Conservation (phyloP, 352 stramenopile genomes). For the Blastocystis sp. region DNA sequence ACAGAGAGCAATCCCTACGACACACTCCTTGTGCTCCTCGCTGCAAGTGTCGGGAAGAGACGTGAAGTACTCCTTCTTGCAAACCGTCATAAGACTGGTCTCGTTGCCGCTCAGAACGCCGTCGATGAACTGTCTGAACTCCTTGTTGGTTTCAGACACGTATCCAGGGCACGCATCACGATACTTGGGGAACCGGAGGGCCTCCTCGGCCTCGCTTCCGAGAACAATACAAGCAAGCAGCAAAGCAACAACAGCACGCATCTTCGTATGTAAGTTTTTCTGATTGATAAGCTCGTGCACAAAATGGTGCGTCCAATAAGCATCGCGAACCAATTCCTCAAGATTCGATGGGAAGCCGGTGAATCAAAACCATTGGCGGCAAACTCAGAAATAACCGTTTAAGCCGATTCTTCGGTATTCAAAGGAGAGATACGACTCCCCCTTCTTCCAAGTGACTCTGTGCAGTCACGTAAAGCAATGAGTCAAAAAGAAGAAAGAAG, state of each 20-base stretch:
- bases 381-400: background rate
- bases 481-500: too few species aligned
- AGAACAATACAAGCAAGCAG: background rate
- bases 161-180: background rate
- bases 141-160: background rate
- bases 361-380: background rate
- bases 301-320: background rate
- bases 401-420: too few species aligned
- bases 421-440: too few species aligned
- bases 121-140: background rate
- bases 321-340: background rate
- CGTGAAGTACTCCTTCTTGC: conserved; percentile 2
- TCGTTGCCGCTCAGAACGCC: background rate
- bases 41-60: background rate
- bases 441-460: too few species aligned
- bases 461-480: too few species aligned
- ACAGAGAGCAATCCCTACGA: background rate
- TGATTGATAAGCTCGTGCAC: background rate
- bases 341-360: conserved; percentile 1
- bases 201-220: background rate
- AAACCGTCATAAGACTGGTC: background rate
- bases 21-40: conserved; percentile 6
- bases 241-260: background rate
- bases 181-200: background rate
- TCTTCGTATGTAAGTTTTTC: background rate